phyloP scores from a whole-genome alignment of 176 grass and related monocot species.

The Dactylis glomerata region DNA sequence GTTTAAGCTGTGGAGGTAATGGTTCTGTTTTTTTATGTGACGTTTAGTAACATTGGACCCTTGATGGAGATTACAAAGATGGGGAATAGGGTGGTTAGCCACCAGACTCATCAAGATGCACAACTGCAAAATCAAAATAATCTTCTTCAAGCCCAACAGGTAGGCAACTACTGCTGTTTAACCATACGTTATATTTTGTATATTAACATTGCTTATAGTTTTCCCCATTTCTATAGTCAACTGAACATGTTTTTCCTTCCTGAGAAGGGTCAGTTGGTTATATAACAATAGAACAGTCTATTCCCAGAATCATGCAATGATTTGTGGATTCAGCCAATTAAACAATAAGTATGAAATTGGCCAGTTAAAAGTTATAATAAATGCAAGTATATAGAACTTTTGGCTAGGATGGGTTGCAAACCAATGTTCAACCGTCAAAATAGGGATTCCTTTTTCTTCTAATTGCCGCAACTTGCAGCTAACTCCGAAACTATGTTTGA shows the following conservation, averaged over 20 bases:
- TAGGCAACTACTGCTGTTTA: slow-evolving; percentile 33
- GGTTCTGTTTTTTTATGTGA: slow-evolving; percentile 40
- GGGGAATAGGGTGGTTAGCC: slow-evolving; percentile 50
- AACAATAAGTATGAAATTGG: neutral
- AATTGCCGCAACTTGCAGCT: neutral
- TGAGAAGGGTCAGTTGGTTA: neutral
- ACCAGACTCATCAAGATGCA: slow-evolving; percentile 70
- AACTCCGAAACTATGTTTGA: neutral
- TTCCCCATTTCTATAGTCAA: slow-evolving; percentile 7
- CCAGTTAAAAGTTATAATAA: neutral
- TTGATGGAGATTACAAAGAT: slow-evolving; percentile 76
- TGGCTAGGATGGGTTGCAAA: neutral
- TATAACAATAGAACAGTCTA: neutral
- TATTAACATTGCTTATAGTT: slow-evolving; percentile 6
- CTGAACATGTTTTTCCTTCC: neutral
- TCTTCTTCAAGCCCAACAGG: slow-evolving; percentile 69
- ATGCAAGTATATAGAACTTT: neutral
- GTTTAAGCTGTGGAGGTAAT: neutral
- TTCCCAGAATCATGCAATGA: neutral
- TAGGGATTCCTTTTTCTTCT: neutral
- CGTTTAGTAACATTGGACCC: slow-evolving; percentile 61
- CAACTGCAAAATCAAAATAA: slow-evolving; percentile 72
- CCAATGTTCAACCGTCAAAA: neutral
- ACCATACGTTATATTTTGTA: slow-evolving; percentile 5
- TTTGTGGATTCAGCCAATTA: neutral